Evolutionary conservation across 1,284 basidiomycete genomes (phyloP).

Genomic region (Leccinum variabile): DNA sequence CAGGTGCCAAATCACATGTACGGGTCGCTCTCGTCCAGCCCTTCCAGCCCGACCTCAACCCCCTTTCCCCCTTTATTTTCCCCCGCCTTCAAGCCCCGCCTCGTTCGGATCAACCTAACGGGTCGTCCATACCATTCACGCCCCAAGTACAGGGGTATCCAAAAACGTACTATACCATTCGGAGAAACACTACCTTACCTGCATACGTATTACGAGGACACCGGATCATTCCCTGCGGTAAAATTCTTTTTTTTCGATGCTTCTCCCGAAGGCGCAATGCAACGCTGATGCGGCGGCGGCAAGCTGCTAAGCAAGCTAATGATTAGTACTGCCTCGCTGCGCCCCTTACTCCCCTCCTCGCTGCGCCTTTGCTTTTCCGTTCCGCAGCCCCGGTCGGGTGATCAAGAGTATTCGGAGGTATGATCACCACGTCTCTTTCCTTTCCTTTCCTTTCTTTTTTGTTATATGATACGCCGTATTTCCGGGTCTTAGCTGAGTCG

Average conservation of each 20-base stretch:
- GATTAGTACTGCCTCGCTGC: background rate
- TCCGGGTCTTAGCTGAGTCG: background rate
- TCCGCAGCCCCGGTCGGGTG: background rate
- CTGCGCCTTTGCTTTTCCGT: background rate
- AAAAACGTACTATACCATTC: background rate
- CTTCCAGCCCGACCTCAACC: background rate
- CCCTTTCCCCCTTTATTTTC: background rate
- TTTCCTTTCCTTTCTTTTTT: background rate
- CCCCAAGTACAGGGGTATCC: background rate
- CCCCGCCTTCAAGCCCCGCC: background rate
- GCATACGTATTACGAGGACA: background rate
- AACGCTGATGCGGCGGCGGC: background rate
- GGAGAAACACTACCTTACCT: background rate
- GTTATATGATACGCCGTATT: background rate
- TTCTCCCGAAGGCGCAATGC: background rate
- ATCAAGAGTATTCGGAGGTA: background rate
- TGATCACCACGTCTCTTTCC: background rate
- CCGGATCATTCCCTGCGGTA: background rate
- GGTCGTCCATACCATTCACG: background rate
- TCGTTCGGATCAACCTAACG: background rate
- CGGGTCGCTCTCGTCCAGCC: background rate
- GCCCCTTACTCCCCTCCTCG: background rate
- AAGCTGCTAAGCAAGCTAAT: background rate
- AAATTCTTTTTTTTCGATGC: background rate
- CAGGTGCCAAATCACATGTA: background rate